Base-by-base conservation (phyloP, 495 filamentous ascomycete species). In the Letharia lupina region DNA sequence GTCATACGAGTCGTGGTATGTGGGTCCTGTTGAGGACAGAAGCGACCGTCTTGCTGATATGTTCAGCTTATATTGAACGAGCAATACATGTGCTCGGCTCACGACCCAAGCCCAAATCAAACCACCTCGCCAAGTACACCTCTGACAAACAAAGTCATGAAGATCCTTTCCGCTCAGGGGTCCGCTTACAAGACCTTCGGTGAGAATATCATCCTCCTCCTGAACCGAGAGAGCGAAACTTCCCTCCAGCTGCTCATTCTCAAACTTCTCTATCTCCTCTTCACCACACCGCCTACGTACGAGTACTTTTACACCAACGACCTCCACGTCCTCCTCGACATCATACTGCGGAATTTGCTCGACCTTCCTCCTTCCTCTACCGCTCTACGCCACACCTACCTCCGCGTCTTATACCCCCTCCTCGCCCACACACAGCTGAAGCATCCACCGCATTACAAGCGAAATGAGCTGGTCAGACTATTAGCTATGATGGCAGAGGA, bases 221-320 rank as follows among this genome's bases (percentile, higher is more conserved):
- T 98, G 47, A 98, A 98, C 74, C 89, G 94, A 69, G 94, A 98
- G 81, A 91, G 89, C 60, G 92, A 97, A 73, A 94, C 92, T 6
- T 91, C 90, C 7, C 82, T 96, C 40, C 94, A 98, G 74, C 84
- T 98, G 23, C 83, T 98, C 6, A 98, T 96, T 62, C 82, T 98
- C 56, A 98, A 98, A 73, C 85, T 97, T 23, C 81, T 98, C 39
- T 98, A 96, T 75, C 85, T 98, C 50, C 83, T 98, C 13, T 98
- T 98, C 77, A 96, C 91, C 13, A 97, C 91, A 16, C 83, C 85
- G 6, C 84, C 89, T 39, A 98, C 95, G 2, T 89, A 92, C 75
- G 94, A 98, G 75, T 98, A 98, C 75, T 98, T 98, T 75, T 98
- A 96, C 72, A 96, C 91, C 28, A 98, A 98, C 74, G 94, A 98